A percentile compares a stretch with the other conserved stretches of the same genome.
phyloP scores from a whole-genome alignment of 345 rosid genomes.

The Citrus sp. region DNA sequence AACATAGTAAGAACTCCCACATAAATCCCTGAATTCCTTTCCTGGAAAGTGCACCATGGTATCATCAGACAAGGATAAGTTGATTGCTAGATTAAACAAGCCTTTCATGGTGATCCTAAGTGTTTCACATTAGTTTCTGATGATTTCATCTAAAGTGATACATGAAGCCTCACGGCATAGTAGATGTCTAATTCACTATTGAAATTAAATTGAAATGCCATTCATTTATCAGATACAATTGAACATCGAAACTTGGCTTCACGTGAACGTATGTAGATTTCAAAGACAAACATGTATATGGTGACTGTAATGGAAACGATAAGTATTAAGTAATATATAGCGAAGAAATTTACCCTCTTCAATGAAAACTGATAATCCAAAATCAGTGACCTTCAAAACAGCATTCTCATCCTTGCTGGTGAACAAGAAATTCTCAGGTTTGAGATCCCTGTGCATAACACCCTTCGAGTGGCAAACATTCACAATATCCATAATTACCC shows the following conservation, averaged over 20 bases:
- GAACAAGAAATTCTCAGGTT: constrained; percentile 45
- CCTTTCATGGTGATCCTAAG: background rate
- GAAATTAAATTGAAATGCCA: background rate
- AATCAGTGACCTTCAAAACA: constrained; percentile 53
- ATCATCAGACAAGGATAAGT: background rate
- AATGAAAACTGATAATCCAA: constrained; percentile 66
- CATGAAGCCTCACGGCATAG: background rate
- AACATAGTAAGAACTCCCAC: constrained; percentile 84
- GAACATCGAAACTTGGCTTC: background rate
- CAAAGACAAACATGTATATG: background rate
- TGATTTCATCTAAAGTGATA: background rate
- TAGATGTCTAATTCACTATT: background rate
- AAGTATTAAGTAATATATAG: too few species aligned
- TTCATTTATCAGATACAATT: too few species aligned
- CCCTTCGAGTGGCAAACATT: constrained; percentile 83
- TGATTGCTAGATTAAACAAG: too few species aligned
- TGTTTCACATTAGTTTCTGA: background rate
- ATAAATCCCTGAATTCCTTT: constrained; percentile 60
- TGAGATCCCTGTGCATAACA: constrained; percentile 66
- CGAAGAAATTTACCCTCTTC: constrained; percentile 39
- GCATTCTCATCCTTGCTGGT: constrained; percentile 27
- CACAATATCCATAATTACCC: constrained; percentile 27
- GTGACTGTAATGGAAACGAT: background rate
- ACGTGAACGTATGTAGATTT: background rate
- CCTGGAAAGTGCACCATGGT: constrained; percentile 38